phyloP scores from a whole-genome alignment of 2,329 filamentous ascomycete species.

The Penicillium rolfsii region DNA sequence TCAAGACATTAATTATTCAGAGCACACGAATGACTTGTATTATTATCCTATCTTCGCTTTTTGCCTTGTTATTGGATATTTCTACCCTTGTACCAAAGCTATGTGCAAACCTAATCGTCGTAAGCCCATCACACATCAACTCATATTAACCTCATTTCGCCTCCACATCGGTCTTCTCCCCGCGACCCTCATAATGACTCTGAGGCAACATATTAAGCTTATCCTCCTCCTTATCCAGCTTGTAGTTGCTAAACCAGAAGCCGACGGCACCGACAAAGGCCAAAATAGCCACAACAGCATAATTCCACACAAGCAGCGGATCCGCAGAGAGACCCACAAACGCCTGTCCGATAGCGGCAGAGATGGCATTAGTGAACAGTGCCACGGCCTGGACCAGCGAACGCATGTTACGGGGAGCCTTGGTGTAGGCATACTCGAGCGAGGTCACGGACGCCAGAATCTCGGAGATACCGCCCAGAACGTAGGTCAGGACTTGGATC shows the following conservation, averaged over 20 bases:
- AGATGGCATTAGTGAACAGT: constrained; percentile 71
- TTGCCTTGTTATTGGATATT: background rate
- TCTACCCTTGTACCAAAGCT: background rate
- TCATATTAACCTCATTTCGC: background rate
- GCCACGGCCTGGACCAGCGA: constrained; percentile 71
- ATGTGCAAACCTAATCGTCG: background rate
- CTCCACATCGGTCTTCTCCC: constrained; percentile 20
- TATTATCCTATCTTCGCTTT: background rate
- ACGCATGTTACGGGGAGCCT: constrained; percentile 79
- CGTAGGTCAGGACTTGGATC: constrained; percentile 54
- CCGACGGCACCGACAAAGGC: constrained; percentile 63
- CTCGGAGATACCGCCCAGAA: constrained; percentile 60
- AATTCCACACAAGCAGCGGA: constrained; percentile 73
- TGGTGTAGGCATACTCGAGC: constrained; percentile 76
- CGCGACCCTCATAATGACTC: constrained; percentile 22
- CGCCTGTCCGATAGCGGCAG: constrained; percentile 71
- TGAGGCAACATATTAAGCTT: constrained; percentile 57
- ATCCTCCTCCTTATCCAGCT: constrained; percentile 70
- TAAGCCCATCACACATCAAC: constrained; percentile 2
- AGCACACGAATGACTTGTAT: background rate
- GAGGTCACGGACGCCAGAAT: constrained; percentile 64
- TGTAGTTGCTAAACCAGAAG: constrained; percentile 71
- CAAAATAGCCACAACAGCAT: constrained; percentile 64
- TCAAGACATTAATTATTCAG: background rate
- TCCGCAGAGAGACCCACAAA: constrained; percentile 65